Conservation (phyloP, 176 grass and related monocot species). For the Triticum monococcum region DNA sequence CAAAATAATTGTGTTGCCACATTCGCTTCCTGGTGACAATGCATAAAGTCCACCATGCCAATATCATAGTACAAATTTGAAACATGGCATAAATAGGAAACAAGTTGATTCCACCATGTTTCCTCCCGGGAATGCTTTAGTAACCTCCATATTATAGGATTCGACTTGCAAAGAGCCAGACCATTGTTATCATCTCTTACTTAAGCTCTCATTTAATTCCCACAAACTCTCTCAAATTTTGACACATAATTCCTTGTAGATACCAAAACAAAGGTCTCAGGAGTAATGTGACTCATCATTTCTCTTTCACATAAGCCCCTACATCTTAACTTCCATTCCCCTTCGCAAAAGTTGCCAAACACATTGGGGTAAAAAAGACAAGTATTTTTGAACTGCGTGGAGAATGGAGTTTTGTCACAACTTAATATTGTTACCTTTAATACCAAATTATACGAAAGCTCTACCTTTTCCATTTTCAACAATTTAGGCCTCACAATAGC, state of each 20-base stretch:
- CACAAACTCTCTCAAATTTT: background rate
- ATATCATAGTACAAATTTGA: background rate
- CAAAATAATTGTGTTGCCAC: background rate
- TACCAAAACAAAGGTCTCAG: background rate
- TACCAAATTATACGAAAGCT: too few species aligned
- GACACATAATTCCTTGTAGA: background rate
- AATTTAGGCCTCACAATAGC: too few species aligned
- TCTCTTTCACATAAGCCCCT: too few species aligned
- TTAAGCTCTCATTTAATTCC: background rate
- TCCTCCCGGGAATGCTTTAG: background rate
- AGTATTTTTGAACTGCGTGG: too few species aligned
- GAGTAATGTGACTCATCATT: background rate
- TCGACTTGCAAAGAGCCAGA: background rate
- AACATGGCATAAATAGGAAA: background rate
- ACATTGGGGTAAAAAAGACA: too few species aligned
- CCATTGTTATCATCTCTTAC: background rate
- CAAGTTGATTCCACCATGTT: background rate
- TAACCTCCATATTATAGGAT: background rate
- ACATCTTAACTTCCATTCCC: too few species aligned
- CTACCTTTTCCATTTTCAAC: too few species aligned
- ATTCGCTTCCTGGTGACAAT: background rate
- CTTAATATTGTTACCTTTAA: too few species aligned
- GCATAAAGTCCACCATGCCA: background rate
- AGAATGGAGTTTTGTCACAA: too few species aligned
- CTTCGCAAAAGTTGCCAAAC: too few species aligned